Conservation (phyloP, 352 stramenopile genomes). For the Pythium pectinolyticum region DNA sequence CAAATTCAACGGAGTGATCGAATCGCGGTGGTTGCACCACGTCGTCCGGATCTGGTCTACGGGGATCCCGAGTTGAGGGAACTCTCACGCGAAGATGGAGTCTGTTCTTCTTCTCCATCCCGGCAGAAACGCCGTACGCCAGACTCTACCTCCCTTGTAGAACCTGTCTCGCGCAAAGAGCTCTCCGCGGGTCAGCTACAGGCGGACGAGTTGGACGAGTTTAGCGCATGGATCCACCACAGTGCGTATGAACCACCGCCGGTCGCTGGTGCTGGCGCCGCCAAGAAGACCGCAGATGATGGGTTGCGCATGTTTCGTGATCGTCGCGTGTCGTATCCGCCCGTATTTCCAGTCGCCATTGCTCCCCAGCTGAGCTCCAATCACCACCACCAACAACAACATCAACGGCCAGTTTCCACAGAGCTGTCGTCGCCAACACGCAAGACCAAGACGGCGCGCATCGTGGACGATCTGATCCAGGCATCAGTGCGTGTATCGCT, state of each 20-base stretch:
- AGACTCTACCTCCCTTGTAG: neutral
- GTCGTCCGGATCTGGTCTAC: neutral
- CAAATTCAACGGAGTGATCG: neutral
- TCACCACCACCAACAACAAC: neutral
- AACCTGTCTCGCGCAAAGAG: neutral
- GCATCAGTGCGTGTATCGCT: slow-evolving; percentile 30
- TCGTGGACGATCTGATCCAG: slow-evolving; percentile 29
- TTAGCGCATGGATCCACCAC: slow-evolving; percentile 46
- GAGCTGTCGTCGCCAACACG: slow-evolving; percentile 8
- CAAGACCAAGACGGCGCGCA: slow-evolving; percentile 12
- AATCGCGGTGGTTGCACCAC: neutral
- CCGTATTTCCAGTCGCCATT: slow-evolving; percentile 10
- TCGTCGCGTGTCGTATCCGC: slow-evolving; percentile 22
- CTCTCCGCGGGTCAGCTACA: slow-evolving; percentile 2
- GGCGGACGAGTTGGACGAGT: slow-evolving; percentile 22
- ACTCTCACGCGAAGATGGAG: neutral
- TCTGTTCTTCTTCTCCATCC: neutral
- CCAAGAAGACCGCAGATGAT: slow-evolving; percentile 38
- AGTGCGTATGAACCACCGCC: slow-evolving; percentile 34
- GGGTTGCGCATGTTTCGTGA: slow-evolving; percentile 61
- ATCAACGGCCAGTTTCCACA: neutral
- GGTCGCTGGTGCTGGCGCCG: slow-evolving; percentile 46
- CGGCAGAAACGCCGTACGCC: slow-evolving; percentile 6
- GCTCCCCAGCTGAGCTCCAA: too few species aligned
- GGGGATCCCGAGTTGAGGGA: neutral